Evolutionary conservation across 106 monocot species (phyloP), one percentile per base, ranked within the genome.

Genomic region (Acorus calamus): DNA sequence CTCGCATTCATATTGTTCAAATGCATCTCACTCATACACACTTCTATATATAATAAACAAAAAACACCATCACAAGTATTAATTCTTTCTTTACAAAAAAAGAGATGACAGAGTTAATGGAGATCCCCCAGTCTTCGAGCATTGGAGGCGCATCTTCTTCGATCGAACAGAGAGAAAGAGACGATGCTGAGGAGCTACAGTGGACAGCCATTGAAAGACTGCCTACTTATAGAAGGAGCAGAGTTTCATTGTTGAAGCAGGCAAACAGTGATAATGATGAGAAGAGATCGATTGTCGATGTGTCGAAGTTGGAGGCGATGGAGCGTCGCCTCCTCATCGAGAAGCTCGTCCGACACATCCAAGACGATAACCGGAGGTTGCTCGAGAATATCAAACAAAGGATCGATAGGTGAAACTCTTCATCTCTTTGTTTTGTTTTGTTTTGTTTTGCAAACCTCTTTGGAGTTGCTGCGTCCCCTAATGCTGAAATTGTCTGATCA

Each of bases 151-250:
- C 28, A 28, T 28, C 28, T 55, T 10, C 55, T 8, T 10, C 55
- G 28, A 14, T n/a, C 3, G 54, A 54, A 4, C 6, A 54, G 4
- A 53, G 11, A 2, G 14, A 14, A 4, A n/a, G 50, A 3, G 56
- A 56, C 2, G 63, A 71, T 8, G 71, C 62, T 2, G 41, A 54
- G 13, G 53, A 62, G 63, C 54, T 71, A 6, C 63, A 62, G 4
- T 71, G 71, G 71, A 53, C 63, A 0, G 71, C 71, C 4, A 71
- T 71, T 47, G 71, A 71, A 43, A 44, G 71, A 7, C 47, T 71
- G 8, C 71, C 71, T 14, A 54, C 71, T 8, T 3, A 9, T 3
- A 63, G 55, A 47, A 62, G 63, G 7, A 8, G 55, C 12, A 45
- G 55, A 12, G 46, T 10, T n/a, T 67, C 67, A 2, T 46, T 67